Evolutionary conservation across 495 filamentous ascomycete genomes (phyloP).

Genomic region (Penicillium fimorum): DNA sequence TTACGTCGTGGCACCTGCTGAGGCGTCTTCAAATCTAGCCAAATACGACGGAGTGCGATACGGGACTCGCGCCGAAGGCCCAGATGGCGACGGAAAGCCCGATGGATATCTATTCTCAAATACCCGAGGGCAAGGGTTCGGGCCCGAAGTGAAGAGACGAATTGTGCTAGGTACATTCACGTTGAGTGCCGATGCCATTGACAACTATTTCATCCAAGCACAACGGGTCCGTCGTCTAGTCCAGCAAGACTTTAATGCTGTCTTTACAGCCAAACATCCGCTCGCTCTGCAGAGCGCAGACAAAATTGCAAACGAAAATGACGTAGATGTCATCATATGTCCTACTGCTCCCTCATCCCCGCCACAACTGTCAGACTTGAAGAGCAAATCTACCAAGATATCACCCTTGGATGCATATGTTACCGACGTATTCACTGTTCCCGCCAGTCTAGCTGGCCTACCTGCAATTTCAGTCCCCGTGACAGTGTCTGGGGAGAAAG

Average conservation of each 20-base stretch:
- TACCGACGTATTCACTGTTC: conserved; percentile 95
- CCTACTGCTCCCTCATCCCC: conserved; percentile 81
- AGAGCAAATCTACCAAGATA: conserved; percentile 26
- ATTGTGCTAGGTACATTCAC: conserved; percentile 90
- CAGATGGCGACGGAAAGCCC: conserved; percentile 28
- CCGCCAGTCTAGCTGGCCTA: conserved; percentile 87
- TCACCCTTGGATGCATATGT: conserved; percentile 64
- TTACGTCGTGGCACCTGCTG: conserved; percentile 91
- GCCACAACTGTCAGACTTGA: conserved; percentile 58
- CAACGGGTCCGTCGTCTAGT: conserved; percentile 85
- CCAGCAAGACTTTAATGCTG: conserved; percentile 75
- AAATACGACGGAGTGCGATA: conserved; percentile 97
- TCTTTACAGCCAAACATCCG: conserved; percentile 68
- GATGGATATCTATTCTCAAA: conserved; percentile 67
- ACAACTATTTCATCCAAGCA: conserved; percentile 96
- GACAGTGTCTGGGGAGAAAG: conserved; percentile 22
- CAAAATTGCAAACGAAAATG: conserved; percentile 29
- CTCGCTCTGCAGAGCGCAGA: conserved; percentile 43
- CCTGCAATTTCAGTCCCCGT: conserved; percentile 87
- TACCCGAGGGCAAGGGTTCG: conserved; percentile 72
- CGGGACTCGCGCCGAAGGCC: conserved; percentile 52
- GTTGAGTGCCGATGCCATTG: conserved; percentile 83
- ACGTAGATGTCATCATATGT: conserved; percentile 83
- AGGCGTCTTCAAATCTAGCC: conserved; percentile 95
- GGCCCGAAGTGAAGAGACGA: conserved; percentile 77